Evolutionary conservation across 768 basidiomycete genomes (phyloP), one percentile per base, ranked within the genome.

Genomic region (Sporobolomyces roseus): DNA sequence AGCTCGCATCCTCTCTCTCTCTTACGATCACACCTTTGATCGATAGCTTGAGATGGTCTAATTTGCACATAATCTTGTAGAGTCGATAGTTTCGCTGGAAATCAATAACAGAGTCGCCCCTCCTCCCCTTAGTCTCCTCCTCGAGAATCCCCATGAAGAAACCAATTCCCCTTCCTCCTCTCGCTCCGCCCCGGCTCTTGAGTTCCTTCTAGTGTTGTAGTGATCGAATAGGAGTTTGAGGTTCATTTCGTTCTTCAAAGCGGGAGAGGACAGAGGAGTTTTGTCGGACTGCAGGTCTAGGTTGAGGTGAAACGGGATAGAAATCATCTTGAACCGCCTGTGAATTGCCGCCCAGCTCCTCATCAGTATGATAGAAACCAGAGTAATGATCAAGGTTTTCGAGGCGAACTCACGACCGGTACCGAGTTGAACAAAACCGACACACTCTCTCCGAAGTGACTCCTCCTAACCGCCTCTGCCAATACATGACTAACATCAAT

Each of bases 401-500:
- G 43, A 19, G 46, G 25, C 32, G 36, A 36, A 33, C 61, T 50
- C 27, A 62, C 61, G 46, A 67, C 56, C 19, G 72, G 72, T 17
- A 66, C 68, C 50, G 73, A 66, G 17, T 54, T 63, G 49, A 74
- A 74, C 19, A 74, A 43, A 29, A 52, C 66, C 23, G 69, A 74
- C n/a, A 75, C 70, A 25, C 58, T 62, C 58, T 73, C 71, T 30
- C 71, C 71, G 33, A 66, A 63, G 30, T 69, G 60, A 54, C 63
- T 63, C 55, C 52, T 63, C 66, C 66, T 59, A 12, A 64, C 56
- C 46, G 72, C 72, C 83, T 98, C 94, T 46, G 92, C 96, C 53
- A 99, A 85, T 74, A 97, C 92, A 25, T 88, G 87, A 30, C 91
- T 91, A 73, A 99, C 87, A 81, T 98, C 93, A 74, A 99, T 87